Evolutionary conservation across 2,329 filamentous ascomycete species (phyloP), one percentile per base, ranked within the genome.

Genomic region (Fusarium chuoi): DNA sequence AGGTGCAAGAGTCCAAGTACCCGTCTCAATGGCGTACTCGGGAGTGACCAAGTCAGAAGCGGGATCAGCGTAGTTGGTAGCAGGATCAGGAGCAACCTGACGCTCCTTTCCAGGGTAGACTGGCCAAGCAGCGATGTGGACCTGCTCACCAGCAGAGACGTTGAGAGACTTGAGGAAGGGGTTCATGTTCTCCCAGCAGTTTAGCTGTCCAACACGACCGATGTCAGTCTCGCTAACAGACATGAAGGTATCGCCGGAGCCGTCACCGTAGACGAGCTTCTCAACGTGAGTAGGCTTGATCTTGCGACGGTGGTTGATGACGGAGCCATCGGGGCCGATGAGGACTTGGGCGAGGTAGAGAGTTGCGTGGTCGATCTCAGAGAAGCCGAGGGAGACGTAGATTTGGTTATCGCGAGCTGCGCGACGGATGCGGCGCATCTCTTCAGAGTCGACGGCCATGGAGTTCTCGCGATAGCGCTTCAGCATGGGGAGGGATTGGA

Each of bases 111-210:
- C 73, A 3, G 77, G 77, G 15, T 78, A 78, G 9, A 78, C 69
- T 10, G 79, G 79, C 79, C 79, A 81, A 22, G 71, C 75, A 13
- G 79, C 78, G 2, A 81, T 61, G 39, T 81, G 79, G 5, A 81
- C 77, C 35, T 81, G 76, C n/a, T 79, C 79, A 5, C 76, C 71
- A 7, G 71, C 70, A 8, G 78, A 73, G 9, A 78, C 77, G 18
- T 78, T 78, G 41, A 80, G 76, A 7, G 72, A 68, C 61, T 78
- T 77, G 54, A 78, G 76, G 56, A 79, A 77, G 1, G 75, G 77
- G 55, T 78, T 78, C 77, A 78, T 85, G 68, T 90, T 86, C 75
- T 89, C 87, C 86, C 87, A 89, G 79, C 87, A 89, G 73, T 88
- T 88, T 33, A 90, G 80, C 8, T 85, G 85, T 1, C 88, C 88